Conservation (phyloP, 768 basidiomycete species). For the Collybiopsis luxurians region DNA sequence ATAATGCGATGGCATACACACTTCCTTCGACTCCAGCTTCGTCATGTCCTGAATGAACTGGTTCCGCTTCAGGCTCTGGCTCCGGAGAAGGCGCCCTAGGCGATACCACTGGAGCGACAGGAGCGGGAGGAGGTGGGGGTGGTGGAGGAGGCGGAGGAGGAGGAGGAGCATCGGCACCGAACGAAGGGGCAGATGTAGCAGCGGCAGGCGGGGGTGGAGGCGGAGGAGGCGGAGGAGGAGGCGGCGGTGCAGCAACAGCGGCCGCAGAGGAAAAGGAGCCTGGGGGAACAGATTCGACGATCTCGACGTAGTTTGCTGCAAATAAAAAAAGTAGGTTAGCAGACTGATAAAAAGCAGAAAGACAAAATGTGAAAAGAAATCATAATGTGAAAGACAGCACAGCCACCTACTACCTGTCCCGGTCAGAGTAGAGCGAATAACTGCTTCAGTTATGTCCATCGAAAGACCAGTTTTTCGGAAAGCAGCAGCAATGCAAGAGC, state of each 20-base stretch:
- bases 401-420: no score
- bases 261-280: conserved; percentile 35
- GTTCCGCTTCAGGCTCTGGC: conserved; percentile 45
- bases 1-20: not conserved
- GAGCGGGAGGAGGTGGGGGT: conserved; percentile 30
- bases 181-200: not conserved
- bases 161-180: not conserved
- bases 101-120: conserved; percentile 24
- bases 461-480: no score
- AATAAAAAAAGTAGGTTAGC: not conserved
- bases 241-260: conserved; percentile 56
- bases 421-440: no score
- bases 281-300: conserved; percentile 49
- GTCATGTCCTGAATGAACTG: conserved; percentile 44
- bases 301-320: conserved; percentile 83
- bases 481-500: no score
- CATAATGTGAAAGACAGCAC: no score
- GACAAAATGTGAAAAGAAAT: not conserved
- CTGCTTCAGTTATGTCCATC: no score
- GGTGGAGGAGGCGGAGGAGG: not conserved
- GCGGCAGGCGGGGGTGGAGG: conserved; percentile 16
- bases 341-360: no score
- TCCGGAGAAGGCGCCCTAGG: conserved; percentile 42
- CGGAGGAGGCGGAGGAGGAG: conserved; percentile 43
- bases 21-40: conserved; percentile 28